These are phyloP conservation scores for Neocatenulostroma microsporum DNA, from an alignment of 2,329 filamentous ascomycete species.

Conservation along the genomic window DNA sequence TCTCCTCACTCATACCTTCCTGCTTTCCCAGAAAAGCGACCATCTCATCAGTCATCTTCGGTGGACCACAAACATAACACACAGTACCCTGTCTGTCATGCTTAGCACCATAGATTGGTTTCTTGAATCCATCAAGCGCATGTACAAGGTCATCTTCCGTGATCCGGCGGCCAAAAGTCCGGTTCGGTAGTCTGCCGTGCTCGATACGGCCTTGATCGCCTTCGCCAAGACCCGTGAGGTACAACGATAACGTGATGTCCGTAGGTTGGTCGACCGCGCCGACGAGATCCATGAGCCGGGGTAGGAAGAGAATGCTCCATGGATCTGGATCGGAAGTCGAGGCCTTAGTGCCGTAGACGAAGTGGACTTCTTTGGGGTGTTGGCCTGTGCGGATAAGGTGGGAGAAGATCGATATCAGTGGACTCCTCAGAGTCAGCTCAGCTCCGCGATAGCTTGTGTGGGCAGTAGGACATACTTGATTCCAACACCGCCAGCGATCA, in stretches of 20 bases:
- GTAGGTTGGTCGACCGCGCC: conserved; percentile 11
- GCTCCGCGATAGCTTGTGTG: too few relatives aligned
- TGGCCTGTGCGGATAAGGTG: conserved; percentile 39
- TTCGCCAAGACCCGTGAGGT: conserved; percentile 21
- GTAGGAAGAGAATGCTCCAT: conserved; percentile 40
- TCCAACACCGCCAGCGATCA: conserved; percentile 74
- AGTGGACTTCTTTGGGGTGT: conserved; percentile 46
- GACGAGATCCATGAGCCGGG: conserved; percentile 34
- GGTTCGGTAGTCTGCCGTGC: conserved; percentile 23
- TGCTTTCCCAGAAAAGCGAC: conserved; percentile 34
- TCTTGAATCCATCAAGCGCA: conserved; percentile 28
- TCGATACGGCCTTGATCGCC: conserved; percentile 20
- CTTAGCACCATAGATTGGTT: conserved; percentile 20
- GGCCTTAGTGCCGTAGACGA: conserved; percentile 57
- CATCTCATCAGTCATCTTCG: conserved; percentile 41
- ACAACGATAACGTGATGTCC: conserved; percentile 23
- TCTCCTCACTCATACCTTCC: conserved; percentile 31
- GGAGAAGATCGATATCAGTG: conserved; percentile 65
- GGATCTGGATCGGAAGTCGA: conserved; percentile 20
- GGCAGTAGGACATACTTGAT: conserved; percentile 63
- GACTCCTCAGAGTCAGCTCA: too few relatives aligned
- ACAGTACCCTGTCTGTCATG: conserved; percentile 32
- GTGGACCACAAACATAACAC: conserved; percentile 44
- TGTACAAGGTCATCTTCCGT: conserved; percentile 29
- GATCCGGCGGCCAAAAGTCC: conserved; percentile 26